Evolutionary conservation across 2,329 filamentous ascomycete genomes (phyloP).

Genomic region (Trichophyton rubrum): DNA sequence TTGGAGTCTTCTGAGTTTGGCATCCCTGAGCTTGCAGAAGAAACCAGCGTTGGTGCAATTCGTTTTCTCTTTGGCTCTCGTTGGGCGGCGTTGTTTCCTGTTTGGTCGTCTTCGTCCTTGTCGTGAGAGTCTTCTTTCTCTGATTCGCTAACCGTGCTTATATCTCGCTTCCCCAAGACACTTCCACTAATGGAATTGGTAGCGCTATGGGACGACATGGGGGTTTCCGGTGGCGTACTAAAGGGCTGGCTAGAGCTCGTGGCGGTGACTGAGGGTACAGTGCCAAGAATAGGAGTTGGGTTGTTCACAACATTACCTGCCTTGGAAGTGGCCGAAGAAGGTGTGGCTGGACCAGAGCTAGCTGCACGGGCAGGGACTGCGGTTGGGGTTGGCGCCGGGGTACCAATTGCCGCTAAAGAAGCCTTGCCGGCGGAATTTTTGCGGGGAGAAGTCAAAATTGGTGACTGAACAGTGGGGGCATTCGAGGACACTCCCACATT

Average conservation of each 20-base stretch:
- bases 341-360: constrained; percentile 1
- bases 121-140: constrained; percentile 30
- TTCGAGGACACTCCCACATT: constrained; percentile 44
- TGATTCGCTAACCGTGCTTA: constrained; percentile 29
- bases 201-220: constrained; percentile 46
- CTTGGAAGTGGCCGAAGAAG: constrained; percentile 6
- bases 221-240: constrained; percentile 80
- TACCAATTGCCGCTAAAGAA: constrained; percentile 41
- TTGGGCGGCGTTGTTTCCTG: not conserved
- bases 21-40: constrained; percentile 1
- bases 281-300: constrained; percentile 64
- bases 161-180: constrained; percentile 42
- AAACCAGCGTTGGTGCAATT: constrained; percentile 14
- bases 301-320: constrained; percentile 46
- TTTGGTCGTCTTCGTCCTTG: not conserved
- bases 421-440: constrained; percentile 40
- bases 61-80: constrained; percentile 14
- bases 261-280: constrained; percentile 63
- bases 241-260: constrained; percentile 46
- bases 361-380: constrained; percentile 37
- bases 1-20: not conserved
- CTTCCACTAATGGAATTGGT: constrained; percentile 42
- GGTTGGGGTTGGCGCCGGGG: constrained; percentile 28
- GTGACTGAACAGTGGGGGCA: constrained; percentile 58
- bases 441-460: constrained; percentile 39